Evolutionary conservation across 441 rosid species (phyloP).

Genomic region (Arabidopsis lyrata): DNA sequence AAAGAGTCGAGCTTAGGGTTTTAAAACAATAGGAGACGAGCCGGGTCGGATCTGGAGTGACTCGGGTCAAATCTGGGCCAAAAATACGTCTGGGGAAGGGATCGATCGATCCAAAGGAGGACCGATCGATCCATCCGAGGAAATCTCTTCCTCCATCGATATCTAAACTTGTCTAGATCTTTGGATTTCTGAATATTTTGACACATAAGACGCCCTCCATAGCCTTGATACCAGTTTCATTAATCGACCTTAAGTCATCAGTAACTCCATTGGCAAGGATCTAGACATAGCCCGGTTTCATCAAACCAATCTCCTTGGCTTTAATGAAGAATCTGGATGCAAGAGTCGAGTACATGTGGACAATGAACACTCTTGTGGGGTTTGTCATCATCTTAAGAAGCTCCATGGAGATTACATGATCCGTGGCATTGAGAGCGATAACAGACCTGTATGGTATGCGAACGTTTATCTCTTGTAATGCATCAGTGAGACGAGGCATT

Average conservation of each 20-base stretch:
- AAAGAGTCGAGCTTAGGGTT: too few relatives aligned
- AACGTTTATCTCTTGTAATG: slow-evolving; percentile 51
- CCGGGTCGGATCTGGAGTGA: too few relatives aligned
- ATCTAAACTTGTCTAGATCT: slow-evolving; percentile 39
- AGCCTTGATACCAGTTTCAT: slow-evolving; percentile 17
- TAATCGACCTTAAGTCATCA: slow-evolving; percentile 24
- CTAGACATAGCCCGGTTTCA: slow-evolving; percentile 66
- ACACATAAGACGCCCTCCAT: slow-evolving; percentile 67
- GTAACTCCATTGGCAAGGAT: slow-evolving; percentile 58
- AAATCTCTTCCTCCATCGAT: slow-evolving; percentile 52
- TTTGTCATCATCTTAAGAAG: slow-evolving; percentile 59
- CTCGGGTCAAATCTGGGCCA: too few relatives aligned
- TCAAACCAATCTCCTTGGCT: slow-evolving; percentile 64
- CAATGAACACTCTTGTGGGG: slow-evolving; percentile 67
- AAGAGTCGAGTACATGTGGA: slow-evolving; percentile 57
- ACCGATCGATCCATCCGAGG: slow-evolving; percentile 15
- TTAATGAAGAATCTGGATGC: slow-evolving; percentile 54
- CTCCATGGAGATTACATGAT: slow-evolving; percentile 53
- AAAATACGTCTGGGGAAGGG: too few relatives aligned
- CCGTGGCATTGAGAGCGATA: slow-evolving; percentile 48
- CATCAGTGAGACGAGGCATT: slow-evolving; percentile 55
- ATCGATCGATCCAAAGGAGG: too few relatives aligned
- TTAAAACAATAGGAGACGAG: too few relatives aligned
- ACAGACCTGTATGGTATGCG: slow-evolving; percentile 53
- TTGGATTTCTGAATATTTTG: slow-evolving; percentile 39